phyloP scores from a whole-genome alignment of 148 eudicot genomes.

The Talinum fruticosum region DNA sequence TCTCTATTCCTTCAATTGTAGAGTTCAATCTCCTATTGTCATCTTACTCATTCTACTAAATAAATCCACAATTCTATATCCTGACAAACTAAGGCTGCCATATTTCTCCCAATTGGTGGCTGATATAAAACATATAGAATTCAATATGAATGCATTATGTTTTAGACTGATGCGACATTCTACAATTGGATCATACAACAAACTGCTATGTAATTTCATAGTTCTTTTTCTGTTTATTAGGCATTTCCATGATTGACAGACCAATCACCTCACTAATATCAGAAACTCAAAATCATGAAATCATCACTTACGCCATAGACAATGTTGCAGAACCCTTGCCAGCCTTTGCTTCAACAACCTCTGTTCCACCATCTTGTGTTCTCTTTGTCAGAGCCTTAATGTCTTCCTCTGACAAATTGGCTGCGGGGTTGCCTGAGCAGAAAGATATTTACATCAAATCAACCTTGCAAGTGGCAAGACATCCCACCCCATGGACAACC shows the following conservation, averaged over 20 bases:
- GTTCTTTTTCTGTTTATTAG: neutral
- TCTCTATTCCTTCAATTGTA: neutral
- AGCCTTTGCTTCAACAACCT: slow-evolving; percentile 94
- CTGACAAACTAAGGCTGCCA: neutral
- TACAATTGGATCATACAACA: neutral
- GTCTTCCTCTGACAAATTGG: slow-evolving; percentile 58
- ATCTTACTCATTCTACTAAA: neutral
- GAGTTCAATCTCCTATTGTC: neutral
- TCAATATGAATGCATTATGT: neutral
- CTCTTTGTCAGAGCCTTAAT: slow-evolving; percentile 64
- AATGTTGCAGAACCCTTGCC: slow-evolving; percentile 99
- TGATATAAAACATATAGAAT: neutral
- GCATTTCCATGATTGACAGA: neutral
- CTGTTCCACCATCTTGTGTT: slow-evolving; percentile 98
- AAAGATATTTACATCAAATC: neutral
- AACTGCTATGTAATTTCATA: neutral
- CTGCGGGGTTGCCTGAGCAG: slow-evolving; percentile 68
- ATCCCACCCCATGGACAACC: neutral
- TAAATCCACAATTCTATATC: no score
- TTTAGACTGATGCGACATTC: neutral
- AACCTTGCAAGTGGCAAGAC: neutral
- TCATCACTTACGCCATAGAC: slow-evolving; percentile 91
- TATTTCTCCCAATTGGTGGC: neutral
- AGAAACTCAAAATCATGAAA: neutral
- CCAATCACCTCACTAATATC: neutral